Evolutionary conservation across 352 stramenopile genomes (phyloP), one percentile per base, ranked within the genome.

Genomic region (Globisporangium emineosum): DNA sequence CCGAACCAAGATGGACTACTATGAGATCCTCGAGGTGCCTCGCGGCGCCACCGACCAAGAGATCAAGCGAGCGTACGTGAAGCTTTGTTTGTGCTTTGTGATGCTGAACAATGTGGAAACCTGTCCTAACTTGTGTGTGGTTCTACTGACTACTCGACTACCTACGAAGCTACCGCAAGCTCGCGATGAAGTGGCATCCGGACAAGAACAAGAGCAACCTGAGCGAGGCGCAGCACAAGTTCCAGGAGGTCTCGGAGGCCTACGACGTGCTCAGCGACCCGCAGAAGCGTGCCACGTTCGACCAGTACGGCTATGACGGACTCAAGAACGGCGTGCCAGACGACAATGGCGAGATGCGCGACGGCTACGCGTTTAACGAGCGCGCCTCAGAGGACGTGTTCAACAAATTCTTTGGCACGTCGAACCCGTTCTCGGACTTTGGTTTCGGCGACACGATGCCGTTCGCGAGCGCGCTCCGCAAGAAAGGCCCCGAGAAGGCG

Each of bases 211-310:
- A 90, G 69, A 73, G 67, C 68, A 93, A 93, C 35, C 68, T 78
- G 15, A 77, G 79, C 30, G 90, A 98, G 67, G 91, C 90, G 49
- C 91, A 97, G 55, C 79, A 89, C 55, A 81, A 95, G 29, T 98
- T 99, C 79, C 92, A 98, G 63, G 96, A 97, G 66, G 93, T 99
- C 42, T 89, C 88, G 0, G 88, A 98, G 76, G 94, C 93, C 9
- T 98, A 98, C 75, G 93, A 97, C 59, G 89, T 99, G 35, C 70
- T 99, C 27, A 95, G 76, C 43, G 96, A 98, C 78, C 85, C 91
- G 12, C 80, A 89, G 45, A 97, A 97, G 66, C 86, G 93, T 10
- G 78, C 83, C 5, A 74, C 98, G 49, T 99, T 98, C 71, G 94
- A 99, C 72, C 79, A 97, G 67, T 97, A 94, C 71, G 95, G 97